Percentiles rank a stretch among this genome's conserved stretches.
phyloP scores from a whole-genome alignment of 768 basidiomycete species.

The Lactarius hengduanensis region DNA sequence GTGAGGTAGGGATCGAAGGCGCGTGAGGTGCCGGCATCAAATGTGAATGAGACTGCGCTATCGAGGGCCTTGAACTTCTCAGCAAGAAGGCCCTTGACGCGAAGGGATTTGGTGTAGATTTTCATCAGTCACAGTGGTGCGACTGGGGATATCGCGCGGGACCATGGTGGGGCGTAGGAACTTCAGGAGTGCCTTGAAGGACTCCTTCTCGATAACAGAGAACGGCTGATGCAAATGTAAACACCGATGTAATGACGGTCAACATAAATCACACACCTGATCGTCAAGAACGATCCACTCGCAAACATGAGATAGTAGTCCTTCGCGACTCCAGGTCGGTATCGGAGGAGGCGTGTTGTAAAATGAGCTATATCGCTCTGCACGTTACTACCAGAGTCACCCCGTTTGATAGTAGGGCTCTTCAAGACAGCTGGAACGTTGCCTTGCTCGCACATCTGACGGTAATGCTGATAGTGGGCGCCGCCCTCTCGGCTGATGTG shows the following conservation, averaged over 20 bases:
- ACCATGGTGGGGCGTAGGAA: no score
- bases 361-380: neutral
- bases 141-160: no score
- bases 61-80: neutral
- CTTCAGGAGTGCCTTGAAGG: no score
- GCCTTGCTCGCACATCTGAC: neutral
- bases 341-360: neutral
- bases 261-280: neutral
- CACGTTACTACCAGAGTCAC: neutral
- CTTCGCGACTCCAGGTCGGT: neutral
- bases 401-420: neutral
- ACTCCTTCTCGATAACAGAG: no score
- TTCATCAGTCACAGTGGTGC: neutral
- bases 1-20: neutral
- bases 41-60: neutral
- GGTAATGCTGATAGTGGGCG: no score
- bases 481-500: no score
- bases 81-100: neutral
- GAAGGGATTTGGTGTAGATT: no score
- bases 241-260: neutral
- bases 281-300: slow-evolving; percentile 2
- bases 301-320: neutral
- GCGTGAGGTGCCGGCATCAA: neutral
- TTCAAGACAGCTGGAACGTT: neutral
- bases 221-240: neutral